These are phyloP conservation scores for Mycena metata DNA, from an alignment of 768 basidiomycete genomes.

Conservation along the genomic window DNA sequence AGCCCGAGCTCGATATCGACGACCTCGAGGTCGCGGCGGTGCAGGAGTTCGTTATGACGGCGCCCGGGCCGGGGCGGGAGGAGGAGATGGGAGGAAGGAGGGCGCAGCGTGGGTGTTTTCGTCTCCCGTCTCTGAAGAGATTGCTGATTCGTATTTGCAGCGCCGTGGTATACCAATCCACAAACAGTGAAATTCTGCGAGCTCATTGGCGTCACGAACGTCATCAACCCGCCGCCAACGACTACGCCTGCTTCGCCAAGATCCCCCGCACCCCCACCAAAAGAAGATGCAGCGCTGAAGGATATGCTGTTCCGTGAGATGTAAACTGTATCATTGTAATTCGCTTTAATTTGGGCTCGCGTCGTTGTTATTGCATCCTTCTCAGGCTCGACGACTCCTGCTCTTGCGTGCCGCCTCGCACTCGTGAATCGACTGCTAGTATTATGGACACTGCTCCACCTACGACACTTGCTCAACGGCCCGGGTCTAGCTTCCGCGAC, in stretches of 20 bases:
- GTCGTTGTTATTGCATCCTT: too few species aligned
- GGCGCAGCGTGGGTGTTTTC: conserved; percentile 49
- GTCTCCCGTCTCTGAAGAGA: neutral
- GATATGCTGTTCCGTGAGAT: conserved; percentile 17
- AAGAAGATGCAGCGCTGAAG: conserved; percentile 3
- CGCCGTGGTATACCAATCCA: conserved; percentile 86
- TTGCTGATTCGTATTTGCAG: conserved; percentile 54
- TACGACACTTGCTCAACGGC: too few species aligned
- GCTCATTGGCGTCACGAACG: conserved; percentile 85
- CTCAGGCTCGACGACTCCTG: too few species aligned
- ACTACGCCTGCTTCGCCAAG: neutral
- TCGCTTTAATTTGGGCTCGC: too few species aligned
- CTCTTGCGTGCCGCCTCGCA: too few species aligned
- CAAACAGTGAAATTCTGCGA: conserved; percentile 90
- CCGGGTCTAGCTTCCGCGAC: too few species aligned
- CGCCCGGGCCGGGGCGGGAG: conserved; percentile 65
- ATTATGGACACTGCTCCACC: too few species aligned
- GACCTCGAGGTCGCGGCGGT: conserved; percentile 60
- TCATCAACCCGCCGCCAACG: conserved; percentile 47
- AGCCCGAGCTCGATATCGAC: conserved; percentile 42
- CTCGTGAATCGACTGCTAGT: too few species aligned
- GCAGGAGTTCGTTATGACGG: conserved; percentile 79
- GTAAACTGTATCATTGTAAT: neutral
- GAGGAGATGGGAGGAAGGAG: conserved; percentile 44
- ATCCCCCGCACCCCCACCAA: neutral